These are phyloP conservation scores for Sporisorium exsertum DNA, from an alignment of 1,284 basidiomycete genomes.

Conservation along the genomic window DNA sequence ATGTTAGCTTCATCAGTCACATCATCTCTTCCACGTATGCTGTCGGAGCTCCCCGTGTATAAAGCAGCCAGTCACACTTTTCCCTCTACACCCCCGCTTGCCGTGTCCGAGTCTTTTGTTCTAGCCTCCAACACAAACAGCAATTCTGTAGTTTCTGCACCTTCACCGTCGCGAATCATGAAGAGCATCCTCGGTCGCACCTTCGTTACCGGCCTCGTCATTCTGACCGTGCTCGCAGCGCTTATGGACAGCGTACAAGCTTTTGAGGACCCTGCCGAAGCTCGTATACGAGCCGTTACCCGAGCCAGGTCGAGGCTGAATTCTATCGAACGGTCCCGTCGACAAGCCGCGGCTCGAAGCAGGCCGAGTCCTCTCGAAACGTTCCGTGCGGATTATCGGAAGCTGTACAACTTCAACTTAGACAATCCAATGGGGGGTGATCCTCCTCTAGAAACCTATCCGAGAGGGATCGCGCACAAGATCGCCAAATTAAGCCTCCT, in stretches of 20 bases:
- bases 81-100: not conserved
- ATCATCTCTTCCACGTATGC: not conserved
- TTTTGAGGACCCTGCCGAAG: conserved; percentile 14
- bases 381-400: not conserved
- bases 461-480: not conserved
- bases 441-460: not conserved
- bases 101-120: not conserved
- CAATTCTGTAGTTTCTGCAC: not conserved
- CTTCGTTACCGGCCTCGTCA: not conserved
- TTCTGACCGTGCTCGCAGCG: not conserved
- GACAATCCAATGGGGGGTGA: not conserved
- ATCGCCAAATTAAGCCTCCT: not conserved
- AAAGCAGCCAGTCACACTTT: not conserved
- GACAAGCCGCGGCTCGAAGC: no score
- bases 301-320: no score
- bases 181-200: not conserved
- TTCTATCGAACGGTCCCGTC: not conserved
- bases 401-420: not conserved
- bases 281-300: no score
- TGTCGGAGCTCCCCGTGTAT: no score
- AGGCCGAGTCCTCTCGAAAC: not conserved
- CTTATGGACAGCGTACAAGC: conserved; percentile 2
- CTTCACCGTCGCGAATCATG: not conserved
- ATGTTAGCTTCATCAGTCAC: not conserved
- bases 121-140: not conserved